Base-by-base conservation (phyloP, 768 basidiomycete genomes). In the Lentinula lateritia region DNA sequence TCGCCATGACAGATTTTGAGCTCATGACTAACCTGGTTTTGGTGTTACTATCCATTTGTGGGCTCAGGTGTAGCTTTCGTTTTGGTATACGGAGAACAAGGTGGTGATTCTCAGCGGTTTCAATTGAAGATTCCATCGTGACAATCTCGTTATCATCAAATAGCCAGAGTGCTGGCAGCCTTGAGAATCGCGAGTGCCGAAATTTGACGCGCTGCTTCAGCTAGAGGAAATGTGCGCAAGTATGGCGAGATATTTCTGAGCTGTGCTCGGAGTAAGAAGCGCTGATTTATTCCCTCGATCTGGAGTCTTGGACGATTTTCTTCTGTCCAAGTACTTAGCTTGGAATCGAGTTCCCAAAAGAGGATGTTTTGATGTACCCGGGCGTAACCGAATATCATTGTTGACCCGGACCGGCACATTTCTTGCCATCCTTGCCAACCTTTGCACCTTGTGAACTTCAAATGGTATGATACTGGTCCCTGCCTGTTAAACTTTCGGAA, bases 61-160 rank as follows among this genome's bases (percentile, higher is more conserved):
- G 32, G 28, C 58, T 59, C 48, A 59, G 36, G 7, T 45, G 58
- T 28, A 32, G 18, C 38, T 59, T 59, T n/a, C 32, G 58, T 46
- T 38, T 59, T 46, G 58, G 58, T 46, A 50, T 59, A 6, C 58
- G 58, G 46, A 59, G 43, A 50, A 45, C 46, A 50, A 59, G 58
- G 18, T 59, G 58, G 23, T 43, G 36, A 38, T 59, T 50, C 58
- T 59, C 48, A 59, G 58, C 45, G 42, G 9, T 59, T 59, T 59
- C 43, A 48, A 50, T 50, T 59, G 58, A 59, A 48, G 58, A 48
- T 39, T 45, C 39, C 56, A 58, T 58, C 56, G 45, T 46, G 58
- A 50, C 58, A 59, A 59, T 50, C 45, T 59, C 58, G 58, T 48
- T 59, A 50, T 56, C 53, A 55, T 41, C 55, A 56, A 56, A 41